Conservation (phyloP, 257 asterid genomes). For the Solanum tacnaense region DNA sequence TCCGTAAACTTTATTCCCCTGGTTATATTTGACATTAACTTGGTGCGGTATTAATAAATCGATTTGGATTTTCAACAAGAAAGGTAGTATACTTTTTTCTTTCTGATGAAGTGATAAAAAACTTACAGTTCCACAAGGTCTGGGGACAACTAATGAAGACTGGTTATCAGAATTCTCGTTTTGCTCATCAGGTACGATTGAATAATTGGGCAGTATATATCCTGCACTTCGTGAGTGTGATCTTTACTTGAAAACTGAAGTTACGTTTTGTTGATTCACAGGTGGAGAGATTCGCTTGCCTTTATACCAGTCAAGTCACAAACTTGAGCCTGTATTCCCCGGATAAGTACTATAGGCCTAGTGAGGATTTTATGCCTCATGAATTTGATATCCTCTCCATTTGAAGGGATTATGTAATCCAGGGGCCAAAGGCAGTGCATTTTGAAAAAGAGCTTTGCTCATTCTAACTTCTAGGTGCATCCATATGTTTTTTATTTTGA, state of each 20-base stretch:
- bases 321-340: slow-evolving; percentile 86
- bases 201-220: neutral
- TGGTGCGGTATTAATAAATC: neutral
- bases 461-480: neutral
- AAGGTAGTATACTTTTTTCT: neutral
- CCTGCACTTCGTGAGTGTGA: neutral
- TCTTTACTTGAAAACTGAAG: neutral
- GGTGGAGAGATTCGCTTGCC: slow-evolving; percentile 99
- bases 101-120: neutral
- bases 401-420: slow-evolving; percentile 4
- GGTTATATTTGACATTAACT: neutral
- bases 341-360: slow-evolving; percentile 82
- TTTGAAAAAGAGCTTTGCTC: slow-evolving; percentile 1
- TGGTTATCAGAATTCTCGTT: slow-evolving; percentile 94
- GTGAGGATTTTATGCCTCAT: slow-evolving; percentile 97
- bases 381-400: slow-evolving; percentile 57
- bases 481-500: neutral
- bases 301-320: slow-evolving; percentile 77
- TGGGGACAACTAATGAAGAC: slow-evolving; percentile 99
- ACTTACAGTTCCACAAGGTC: slow-evolving; percentile 75
- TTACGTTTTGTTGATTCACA: neutral
- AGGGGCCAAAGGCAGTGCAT: neutral
- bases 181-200: slow-evolving; percentile 80
- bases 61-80: neutral
- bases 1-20: neutral